A percentile compares a stretch with the other conserved stretches of the same genome.
These are phyloP conservation scores for Cyclotella kingstonii DNA, from an alignment of 108 stramenopile genomes.

Conservation along the genomic window DNA sequence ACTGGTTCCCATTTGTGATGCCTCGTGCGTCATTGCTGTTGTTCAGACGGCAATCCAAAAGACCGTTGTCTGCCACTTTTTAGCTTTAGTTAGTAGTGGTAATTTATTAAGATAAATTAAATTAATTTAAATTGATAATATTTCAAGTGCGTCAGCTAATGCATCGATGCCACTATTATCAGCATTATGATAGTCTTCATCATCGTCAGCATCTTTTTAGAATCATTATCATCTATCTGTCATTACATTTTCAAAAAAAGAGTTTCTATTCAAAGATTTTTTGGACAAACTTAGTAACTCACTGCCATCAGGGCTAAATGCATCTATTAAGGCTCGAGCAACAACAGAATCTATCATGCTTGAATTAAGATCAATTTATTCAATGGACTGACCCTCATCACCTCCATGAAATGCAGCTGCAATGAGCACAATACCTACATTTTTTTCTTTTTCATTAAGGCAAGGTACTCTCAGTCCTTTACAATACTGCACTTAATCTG, in stretches of 20 bases:
- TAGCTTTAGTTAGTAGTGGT: too few relatives aligned
- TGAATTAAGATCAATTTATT: conserved; percentile 35
- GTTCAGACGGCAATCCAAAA: too few relatives aligned
- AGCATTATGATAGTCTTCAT: conserved; percentile 34
- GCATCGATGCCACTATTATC: conserved; percentile 28
- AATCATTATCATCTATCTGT: conserved; percentile 34
- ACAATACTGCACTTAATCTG: conserved; percentile 39
- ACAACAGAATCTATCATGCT: conserved; percentile 38
- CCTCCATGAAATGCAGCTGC: conserved; percentile 37
- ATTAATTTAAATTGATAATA: conserved; percentile 37
- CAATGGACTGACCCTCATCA: conserved; percentile 36
- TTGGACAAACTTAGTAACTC: conserved; percentile 41
- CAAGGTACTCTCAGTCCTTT: conserved; percentile 36
- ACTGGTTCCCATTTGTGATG: too few relatives aligned
- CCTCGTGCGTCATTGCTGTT: too few relatives aligned
- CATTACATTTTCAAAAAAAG: conserved; percentile 34
- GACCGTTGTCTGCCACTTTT: too few relatives aligned
- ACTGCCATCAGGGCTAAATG: conserved; percentile 38
- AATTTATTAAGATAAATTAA: too few relatives aligned
- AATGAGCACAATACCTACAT: conserved; percentile 35
- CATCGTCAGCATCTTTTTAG: conserved; percentile 34
- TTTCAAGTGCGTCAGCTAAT: conserved; percentile 41
- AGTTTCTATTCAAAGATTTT: conserved; percentile 38
- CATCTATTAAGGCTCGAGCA: conserved; percentile 42
- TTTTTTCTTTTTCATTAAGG: conserved; percentile 52